A percentile compares a stretch with the other conserved stretches of the same genome.
These are phyloP conservation scores for Aureobasidium leucospermi DNA, from an alignment of 2,329 filamentous ascomycete species.

Conservation along the genomic window DNA sequence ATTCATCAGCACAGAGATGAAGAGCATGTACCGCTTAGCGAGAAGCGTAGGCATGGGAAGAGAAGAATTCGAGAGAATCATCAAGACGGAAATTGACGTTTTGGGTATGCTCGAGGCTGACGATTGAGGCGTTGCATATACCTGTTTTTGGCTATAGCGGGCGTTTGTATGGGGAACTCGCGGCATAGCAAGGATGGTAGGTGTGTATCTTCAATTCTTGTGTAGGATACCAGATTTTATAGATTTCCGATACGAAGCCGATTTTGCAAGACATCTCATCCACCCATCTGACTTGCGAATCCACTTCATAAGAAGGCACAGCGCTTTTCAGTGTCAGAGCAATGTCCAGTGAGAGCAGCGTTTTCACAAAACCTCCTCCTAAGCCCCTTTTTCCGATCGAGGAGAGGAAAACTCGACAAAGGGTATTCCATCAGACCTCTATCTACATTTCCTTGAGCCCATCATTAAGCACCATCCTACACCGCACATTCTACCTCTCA, in stretches of 20 bases:
- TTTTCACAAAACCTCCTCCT: no score
- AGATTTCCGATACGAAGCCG: background rate
- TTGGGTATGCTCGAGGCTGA: constrained; percentile 61
- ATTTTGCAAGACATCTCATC: background rate
- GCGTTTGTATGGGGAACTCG: background rate
- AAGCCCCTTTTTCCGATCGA: no score
- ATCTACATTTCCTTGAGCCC: no score
- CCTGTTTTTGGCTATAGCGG: background rate
- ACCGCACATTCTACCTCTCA: background rate
- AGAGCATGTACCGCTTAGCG: constrained; percentile 67
- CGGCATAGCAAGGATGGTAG: background rate
- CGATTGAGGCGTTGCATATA: constrained; percentile 20
- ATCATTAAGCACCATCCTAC: no score
- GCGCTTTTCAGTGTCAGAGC: no score
- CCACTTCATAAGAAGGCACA: no score
- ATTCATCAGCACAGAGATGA: constrained; percentile 69
- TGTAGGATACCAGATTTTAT: background rate
- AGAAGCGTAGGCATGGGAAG: constrained; percentile 64
- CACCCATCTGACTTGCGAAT: no score
- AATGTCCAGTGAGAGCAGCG: no score
- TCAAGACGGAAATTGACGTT: constrained; percentile 64
- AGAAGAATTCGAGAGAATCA: constrained; percentile 66
- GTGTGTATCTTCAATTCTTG: background rate
- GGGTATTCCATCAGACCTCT: no score
- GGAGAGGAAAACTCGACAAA: no score